Base-by-base conservation (phyloP, 768 basidiomycete genomes). In the Suillus tomentosus region DNA sequence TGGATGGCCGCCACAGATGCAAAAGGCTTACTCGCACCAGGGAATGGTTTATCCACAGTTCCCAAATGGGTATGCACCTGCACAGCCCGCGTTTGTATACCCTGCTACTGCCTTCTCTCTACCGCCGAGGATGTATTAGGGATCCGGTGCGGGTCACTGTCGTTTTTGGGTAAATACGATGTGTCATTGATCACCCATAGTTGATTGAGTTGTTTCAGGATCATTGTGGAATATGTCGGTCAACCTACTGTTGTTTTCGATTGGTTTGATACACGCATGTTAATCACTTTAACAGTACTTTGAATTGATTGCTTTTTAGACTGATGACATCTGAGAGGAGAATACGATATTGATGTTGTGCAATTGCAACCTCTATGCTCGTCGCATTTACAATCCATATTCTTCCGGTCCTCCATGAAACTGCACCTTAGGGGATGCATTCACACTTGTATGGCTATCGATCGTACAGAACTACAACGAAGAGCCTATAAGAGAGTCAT, bases 41-140 rank as follows among this genome's bases (percentile, higher is more conserved):
- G 40, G 42, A 11, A 42, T 17, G 56, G 55, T 27, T 37, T 22
- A 61, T 62, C 56, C 63, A 27, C 48, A 56, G 53, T 71, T 72
- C 54, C 74, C 74, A 7, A 50, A 64, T 3, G 74, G 71, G 31
- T 76, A 76, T 60, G 54, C 7, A 3, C 63, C 68, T 1, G 55
- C 40, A 22, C 71, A 68, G 36, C 66, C 71, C n/a, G 37, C 55
- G 60, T 65, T 66, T 14, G 53, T 67, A 53, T 67, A 68, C 65
- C 68, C 71, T 31, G 31, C 31, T 5, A 68, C 65, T 3, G 66
- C 65, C 4, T 70, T 66, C 48, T 65, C 15, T 15, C 50, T 65
- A 0, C 66, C 68, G 3, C 67, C 64, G 2, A 65, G 67, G 27
- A 24, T 17, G 13, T 19, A 58, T 43, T 24, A 37, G 36, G 22